Percentiles rank a stretch among this genome's conserved stretches.
These are phyloP conservation scores for Alternaria atra DNA, from an alignment of 2,329 filamentous ascomycete species.

Conservation along the genomic window DNA sequence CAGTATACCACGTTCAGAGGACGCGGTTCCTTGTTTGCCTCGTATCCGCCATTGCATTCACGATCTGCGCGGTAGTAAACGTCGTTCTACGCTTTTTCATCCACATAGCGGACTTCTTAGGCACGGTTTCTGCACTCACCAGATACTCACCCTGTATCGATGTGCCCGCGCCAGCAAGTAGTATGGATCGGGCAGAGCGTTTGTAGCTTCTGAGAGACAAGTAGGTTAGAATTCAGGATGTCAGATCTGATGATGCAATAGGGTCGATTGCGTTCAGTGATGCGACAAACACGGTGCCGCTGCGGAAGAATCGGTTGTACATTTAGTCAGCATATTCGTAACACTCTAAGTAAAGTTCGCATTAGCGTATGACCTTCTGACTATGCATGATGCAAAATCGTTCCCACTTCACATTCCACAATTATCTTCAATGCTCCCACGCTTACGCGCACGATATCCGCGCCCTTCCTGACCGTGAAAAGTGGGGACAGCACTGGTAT, in stretches of 20 bases:
- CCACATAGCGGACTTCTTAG: constrained; percentile 19
- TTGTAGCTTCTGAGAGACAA: constrained; percentile 14
- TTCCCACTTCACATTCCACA: neutral
- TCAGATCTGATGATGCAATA: constrained; percentile 12
- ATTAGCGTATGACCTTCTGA: neutral
- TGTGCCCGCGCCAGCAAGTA: constrained; percentile 6
- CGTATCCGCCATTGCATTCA: neutral
- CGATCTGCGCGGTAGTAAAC: neutral
- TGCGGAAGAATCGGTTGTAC: neutral
- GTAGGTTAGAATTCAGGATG: constrained; percentile 27
- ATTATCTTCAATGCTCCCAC: neutral
- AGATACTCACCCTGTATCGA: constrained; percentile 18
- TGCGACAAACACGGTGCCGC: neutral
- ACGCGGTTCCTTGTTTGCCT: neutral
- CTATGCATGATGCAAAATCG: neutral
- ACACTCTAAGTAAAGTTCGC: neutral
- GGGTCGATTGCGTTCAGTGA: constrained; percentile 24
- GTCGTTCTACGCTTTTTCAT: neutral
- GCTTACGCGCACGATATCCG: constrained; percentile 25
- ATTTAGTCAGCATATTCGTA: neutral
- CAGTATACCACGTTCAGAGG: neutral
- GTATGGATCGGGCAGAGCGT: constrained; percentile 12
- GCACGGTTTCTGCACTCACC: constrained; percentile 17
- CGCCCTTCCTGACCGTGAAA: constrained; percentile 14
- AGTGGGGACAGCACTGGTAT: constrained; percentile 22